Evolutionary conservation across 208 protist genomes (phyloP).

Genomic region (Tetramitus jugosus): DNA sequence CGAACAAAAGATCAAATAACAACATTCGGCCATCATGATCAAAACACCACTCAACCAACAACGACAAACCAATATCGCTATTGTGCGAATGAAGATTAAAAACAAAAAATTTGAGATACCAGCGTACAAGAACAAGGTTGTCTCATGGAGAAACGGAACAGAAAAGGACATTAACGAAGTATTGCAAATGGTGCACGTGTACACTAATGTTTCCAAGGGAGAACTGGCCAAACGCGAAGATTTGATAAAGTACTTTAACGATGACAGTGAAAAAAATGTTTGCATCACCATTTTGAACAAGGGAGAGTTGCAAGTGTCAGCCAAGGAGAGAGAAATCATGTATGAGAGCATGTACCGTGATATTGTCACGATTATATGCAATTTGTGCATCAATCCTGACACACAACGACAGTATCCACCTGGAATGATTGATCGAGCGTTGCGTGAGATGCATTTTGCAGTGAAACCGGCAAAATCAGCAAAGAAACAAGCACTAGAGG

Average conservation of each 20-base stretch:
- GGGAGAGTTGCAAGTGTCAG: conserved; percentile 67
- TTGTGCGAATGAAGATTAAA: conserved; percentile 64
- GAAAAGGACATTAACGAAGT: conserved; percentile 79
- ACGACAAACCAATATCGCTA: conserved; percentile 68
- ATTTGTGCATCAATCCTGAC: conserved; percentile 59
- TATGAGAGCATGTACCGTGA: conserved; percentile 54
- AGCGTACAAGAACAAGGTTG: conserved; percentile 76
- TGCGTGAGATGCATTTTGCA: conserved; percentile 62
- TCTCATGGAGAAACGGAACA: conserved; percentile 55
- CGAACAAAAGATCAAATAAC: no score
- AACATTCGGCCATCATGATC: no score
- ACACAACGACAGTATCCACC: conserved; percentile 44
- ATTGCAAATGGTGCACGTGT: conserved; percentile 63
- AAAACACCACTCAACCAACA: conserved; percentile 66
- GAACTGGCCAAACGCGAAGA: conserved; percentile 62
- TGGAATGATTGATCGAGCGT: conserved; percentile 55
- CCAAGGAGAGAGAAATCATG: conserved; percentile 56
- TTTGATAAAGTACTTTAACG: conserved; percentile 54
- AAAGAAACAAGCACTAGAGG: conserved; percentile 51
- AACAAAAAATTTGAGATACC: conserved; percentile 73
- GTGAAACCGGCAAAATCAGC: conserved; percentile 43
- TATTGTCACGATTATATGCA: conserved; percentile 62
- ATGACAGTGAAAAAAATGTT: conserved; percentile 43
- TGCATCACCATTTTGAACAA: conserved; percentile 52
- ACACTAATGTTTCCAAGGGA: conserved; percentile 72